These are phyloP conservation scores for Naematelia encephala DNA, from an alignment of 768 basidiomycete species.

Conservation along the genomic window DNA sequence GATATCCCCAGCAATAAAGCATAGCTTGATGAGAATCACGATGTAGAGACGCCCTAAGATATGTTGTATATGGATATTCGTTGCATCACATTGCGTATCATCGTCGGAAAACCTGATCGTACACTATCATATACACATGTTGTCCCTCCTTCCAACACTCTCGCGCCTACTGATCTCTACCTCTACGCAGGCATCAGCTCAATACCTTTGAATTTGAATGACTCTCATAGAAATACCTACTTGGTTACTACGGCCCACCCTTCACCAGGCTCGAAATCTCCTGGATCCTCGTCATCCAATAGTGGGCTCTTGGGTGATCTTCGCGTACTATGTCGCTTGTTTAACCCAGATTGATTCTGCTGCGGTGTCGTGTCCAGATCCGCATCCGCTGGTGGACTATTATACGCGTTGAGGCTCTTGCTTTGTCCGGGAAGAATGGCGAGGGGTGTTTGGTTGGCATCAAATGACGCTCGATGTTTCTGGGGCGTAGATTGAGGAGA, in stretches of 20 bases:
- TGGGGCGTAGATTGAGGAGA: conserved; percentile 24
- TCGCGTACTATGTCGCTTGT: conserved; percentile 18
- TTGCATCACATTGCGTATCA: background rate
- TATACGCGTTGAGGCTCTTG: background rate
- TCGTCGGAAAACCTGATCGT: background rate
- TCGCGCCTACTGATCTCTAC: background rate
- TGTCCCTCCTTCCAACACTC: background rate
- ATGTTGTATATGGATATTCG: background rate
- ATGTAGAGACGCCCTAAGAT: too few species aligned
- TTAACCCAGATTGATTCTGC: conserved; percentile 1
- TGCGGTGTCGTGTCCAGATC: background rate
- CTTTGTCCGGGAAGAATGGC: background rate
- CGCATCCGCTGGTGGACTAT: background rate
- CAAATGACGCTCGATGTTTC: conserved; percentile 6
- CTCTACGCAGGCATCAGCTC: background rate
- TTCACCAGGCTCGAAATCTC: conserved; percentile 42
- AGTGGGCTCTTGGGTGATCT: conserved; percentile 34
- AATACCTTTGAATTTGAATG: background rate
- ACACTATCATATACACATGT: background rate
- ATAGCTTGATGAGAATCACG: background rate
- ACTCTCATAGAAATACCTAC: conserved; percentile 19
- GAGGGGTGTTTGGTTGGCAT: background rate
- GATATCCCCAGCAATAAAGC: background rate
- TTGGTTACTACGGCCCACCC: conserved; percentile 46
- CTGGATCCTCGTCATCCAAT: conserved; percentile 44